phyloP scores from a whole-genome alignment of 805 yeast species.

The Metschnikowia lochheadii region DNA sequence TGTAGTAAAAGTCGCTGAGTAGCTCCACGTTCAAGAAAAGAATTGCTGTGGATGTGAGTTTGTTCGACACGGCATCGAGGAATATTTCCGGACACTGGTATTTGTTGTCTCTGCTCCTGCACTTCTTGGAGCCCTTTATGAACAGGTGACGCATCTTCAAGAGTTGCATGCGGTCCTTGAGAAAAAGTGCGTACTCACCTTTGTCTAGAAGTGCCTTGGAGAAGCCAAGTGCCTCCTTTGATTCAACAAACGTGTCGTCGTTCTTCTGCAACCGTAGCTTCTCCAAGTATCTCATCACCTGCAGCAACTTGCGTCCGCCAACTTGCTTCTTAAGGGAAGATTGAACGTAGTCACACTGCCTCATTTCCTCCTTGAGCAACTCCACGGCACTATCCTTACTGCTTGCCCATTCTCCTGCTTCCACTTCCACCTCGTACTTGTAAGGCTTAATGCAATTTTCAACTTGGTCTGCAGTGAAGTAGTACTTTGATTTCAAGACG shows the following conservation, averaged over 20 bases:
- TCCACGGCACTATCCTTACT: conserved; percentile 75
- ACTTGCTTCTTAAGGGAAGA: conserved; percentile 58
- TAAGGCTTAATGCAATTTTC: conserved; percentile 98
- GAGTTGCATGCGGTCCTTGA: conserved; percentile 67
- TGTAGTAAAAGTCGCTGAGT: conserved; percentile 90
- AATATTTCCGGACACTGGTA: conserved; percentile 94
- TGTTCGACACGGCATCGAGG: conserved; percentile 86
- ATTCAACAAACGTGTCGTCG: conserved; percentile 32
- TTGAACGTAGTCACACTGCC: conserved; percentile 70
- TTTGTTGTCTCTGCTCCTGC: conserved; percentile 75
- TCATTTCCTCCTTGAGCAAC: conserved; percentile 76
- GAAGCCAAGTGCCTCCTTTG: conserved; percentile 79
- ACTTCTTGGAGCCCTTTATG: conserved; percentile 68
- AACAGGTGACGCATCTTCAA: conserved; percentile 68
- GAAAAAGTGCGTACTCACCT: conserved; percentile 81
- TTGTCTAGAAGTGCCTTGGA: conserved; percentile 67
- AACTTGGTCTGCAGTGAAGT: conserved; percentile 95
- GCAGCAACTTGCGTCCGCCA: conserved; percentile 80
- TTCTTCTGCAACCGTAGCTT: conserved; percentile 38
- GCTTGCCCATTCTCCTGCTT: conserved; percentile 86
- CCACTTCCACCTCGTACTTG: conserved; percentile 94
- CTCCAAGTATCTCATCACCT: conserved; percentile 72
- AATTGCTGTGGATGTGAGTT: conserved; percentile 89
- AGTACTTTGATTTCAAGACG: conserved; percentile 73
- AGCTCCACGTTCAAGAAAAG: conserved; percentile 90